phyloP scores from a whole-genome alignment of 805 yeast species.

The Metschnikowia koreensis region DNA sequence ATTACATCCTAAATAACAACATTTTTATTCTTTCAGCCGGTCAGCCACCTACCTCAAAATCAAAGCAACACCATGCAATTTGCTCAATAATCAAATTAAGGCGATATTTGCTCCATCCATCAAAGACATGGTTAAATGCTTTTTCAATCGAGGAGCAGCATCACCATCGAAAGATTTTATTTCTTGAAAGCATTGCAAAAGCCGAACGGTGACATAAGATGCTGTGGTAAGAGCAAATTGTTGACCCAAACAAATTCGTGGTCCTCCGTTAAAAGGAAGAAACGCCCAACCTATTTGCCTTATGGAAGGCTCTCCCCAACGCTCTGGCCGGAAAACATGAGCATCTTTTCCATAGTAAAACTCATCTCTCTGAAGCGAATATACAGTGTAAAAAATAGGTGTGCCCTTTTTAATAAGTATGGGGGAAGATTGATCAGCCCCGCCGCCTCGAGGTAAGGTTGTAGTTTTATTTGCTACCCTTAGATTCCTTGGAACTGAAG shows the following conservation, averaged over 20 bases:
- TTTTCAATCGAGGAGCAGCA: conserved; percentile 10
- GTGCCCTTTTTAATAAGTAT: conserved; percentile 22
- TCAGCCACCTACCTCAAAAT: no score
- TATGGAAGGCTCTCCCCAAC: conserved; percentile 16
- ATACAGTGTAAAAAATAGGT: conserved; percentile 12
- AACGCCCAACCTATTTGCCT: conserved; percentile 14
- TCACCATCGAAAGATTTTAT: conserved; percentile 7
- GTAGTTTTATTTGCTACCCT: conserved; percentile 46
- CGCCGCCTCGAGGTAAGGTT: conserved; percentile 51
- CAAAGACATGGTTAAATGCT: conserved; percentile 15
- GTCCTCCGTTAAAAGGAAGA: conserved; percentile 16
- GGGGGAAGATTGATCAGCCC: conserved; percentile 34
- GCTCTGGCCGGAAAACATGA: conserved; percentile 14
- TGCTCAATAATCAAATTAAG: not conserved
- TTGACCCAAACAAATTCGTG: conserved; percentile 18
- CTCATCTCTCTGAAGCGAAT: conserved; percentile 14
- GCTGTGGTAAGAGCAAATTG: conserved; percentile 19
- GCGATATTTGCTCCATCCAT: conserved; percentile 12
- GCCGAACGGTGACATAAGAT: conserved; percentile 13
- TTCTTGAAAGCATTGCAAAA: conserved; percentile 15
- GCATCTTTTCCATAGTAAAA: conserved; percentile 15
- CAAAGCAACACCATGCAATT: no score
- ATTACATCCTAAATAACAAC: no score
- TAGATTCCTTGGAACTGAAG: conserved; percentile 50
- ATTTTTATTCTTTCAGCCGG: no score